phyloP scores from a whole-genome alignment of 2,329 filamentous ascomycete genomes.

The Neofusicoccum ribis region DNA sequence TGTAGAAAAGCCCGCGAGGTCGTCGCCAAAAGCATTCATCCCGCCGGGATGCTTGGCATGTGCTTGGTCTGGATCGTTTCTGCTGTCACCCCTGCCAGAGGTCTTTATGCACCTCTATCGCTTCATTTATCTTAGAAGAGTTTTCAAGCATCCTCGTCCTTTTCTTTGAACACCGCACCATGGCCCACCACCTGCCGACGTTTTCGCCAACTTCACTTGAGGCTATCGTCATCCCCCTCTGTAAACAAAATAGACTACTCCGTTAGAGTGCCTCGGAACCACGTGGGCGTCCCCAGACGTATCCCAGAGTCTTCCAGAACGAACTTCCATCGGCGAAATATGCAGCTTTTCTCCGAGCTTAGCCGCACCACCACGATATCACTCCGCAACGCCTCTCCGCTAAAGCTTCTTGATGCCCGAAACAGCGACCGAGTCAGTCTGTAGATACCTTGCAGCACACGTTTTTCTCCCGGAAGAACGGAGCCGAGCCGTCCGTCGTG shows the following conservation, averaged over 20 bases:
- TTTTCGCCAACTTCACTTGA: neutral
- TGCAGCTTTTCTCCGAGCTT: too few relatives aligned
- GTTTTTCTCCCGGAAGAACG: neutral
- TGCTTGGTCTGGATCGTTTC: too few relatives aligned
- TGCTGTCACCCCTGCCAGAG: neutral
- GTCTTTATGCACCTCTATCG: neutral
- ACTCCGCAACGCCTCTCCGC: neutral
- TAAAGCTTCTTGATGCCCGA: neutral
- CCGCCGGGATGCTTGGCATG: too few relatives aligned
- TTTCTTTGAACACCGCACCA: neutral
- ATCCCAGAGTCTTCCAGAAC: too few relatives aligned
- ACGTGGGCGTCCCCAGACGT: too few relatives aligned
- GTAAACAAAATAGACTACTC: neutral
- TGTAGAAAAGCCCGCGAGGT: too few relatives aligned
- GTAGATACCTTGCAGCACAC: neutral
- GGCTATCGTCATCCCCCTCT: neutral
- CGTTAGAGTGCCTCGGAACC: neutral
- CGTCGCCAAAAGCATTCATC: too few relatives aligned
- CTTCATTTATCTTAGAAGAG: neutral
- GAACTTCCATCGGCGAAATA: too few relatives aligned
- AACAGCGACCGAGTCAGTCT: neutral
- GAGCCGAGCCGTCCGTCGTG: neutral
- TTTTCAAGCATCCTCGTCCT: neutral
- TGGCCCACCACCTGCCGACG: neutral
- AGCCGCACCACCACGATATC: neutral